A percentile compares a stretch with the other conserved stretches of the same genome.
Evolutionary conservation across 805 yeast genomes (phyloP).

Genomic region (Monosporozyma servazzii): DNA sequence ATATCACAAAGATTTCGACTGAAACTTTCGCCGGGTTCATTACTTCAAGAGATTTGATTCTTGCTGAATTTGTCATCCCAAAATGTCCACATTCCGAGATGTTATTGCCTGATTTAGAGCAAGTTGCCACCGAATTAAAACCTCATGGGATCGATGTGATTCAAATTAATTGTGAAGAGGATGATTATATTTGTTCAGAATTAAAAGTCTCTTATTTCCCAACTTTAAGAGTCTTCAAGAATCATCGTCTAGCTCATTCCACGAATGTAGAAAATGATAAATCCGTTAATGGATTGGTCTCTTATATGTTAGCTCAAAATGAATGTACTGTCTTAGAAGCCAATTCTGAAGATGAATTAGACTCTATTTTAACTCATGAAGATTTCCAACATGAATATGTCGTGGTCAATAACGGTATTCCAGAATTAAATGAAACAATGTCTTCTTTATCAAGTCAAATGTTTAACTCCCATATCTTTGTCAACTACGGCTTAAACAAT

Average conservation of each 20-base stretch:
- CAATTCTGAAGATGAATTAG: slow-evolving; percentile 41
- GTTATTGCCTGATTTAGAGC: slow-evolving; percentile 63
- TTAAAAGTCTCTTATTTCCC: slow-evolving; percentile 74
- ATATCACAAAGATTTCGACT: background rate
- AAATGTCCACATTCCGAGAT: slow-evolving; percentile 96
- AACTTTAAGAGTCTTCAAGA: slow-evolving; percentile 62
- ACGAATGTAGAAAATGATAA: slow-evolving; percentile 78
- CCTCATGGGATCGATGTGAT: slow-evolving; percentile 61
- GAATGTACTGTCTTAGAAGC: slow-evolving; percentile 60
- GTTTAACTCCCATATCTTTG: slow-evolving; percentile 59
- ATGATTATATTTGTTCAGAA: slow-evolving; percentile 56
- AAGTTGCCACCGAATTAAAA: slow-evolving; percentile 69
- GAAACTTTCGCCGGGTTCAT: slow-evolving; percentile 52
- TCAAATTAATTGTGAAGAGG: slow-evolving; percentile 75
- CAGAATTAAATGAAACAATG: slow-evolving; percentile 47
- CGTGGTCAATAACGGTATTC: slow-evolving; percentile 44
- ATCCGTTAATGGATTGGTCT: slow-evolving; percentile 62
- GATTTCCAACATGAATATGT: slow-evolving; percentile 38
- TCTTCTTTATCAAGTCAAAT: slow-evolving; percentile 47
- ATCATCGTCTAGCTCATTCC: slow-evolving; percentile 34
- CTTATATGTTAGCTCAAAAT: slow-evolving; percentile 71
- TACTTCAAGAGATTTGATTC: slow-evolving; percentile 60
- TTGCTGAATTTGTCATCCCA: slow-evolving; percentile 85
- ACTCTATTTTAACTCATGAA: slow-evolving; percentile 29
- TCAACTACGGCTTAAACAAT: slow-evolving; percentile 23